phyloP scores from a whole-genome alignment of 371 early-diverging fungal species.

The Rhizopus sp. region DNA sequence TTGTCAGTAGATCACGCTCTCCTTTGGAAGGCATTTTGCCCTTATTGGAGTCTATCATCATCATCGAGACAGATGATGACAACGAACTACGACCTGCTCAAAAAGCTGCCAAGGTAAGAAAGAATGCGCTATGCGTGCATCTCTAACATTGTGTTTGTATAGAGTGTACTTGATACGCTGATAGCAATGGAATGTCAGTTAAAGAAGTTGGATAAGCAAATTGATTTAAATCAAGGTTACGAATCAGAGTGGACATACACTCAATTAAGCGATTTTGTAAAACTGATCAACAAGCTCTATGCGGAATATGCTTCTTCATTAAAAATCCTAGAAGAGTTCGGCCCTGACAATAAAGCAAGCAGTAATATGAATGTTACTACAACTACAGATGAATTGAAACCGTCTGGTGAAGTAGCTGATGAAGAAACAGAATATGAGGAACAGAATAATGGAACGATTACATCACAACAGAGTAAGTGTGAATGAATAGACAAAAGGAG shows the following conservation, averaged over 20 bases:
- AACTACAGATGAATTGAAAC: background rate
- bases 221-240: conserved; percentile 11
- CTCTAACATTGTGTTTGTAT: background rate
- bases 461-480: conserved; percentile 18
- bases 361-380: background rate
- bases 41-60: conserved; percentile 40
- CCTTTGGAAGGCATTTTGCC: conserved; percentile 35
- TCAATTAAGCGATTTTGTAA: conserved; percentile 24
- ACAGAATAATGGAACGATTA: background rate
- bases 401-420: background rate
- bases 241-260: conserved; percentile 29
- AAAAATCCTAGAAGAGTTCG: conserved; percentile 42
- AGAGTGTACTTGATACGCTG: conserved; percentile 25
- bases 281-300: conserved; percentile 11
- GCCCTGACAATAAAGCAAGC: conserved; percentile 30
- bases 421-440: conserved; percentile 10
- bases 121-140: background rate
- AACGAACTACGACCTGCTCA: conserved; percentile 49
- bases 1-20: conserved; percentile 21
- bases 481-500: background rate
- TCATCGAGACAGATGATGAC: conserved; percentile 44
- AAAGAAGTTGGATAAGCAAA: conserved; percentile 20
- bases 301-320: conserved; percentile 31
- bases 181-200: conserved; percentile 13
- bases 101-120: conserved; percentile 41